Conservation (phyloP, 805 yeast genomes). For the Metschnikowia lachancei region DNA sequence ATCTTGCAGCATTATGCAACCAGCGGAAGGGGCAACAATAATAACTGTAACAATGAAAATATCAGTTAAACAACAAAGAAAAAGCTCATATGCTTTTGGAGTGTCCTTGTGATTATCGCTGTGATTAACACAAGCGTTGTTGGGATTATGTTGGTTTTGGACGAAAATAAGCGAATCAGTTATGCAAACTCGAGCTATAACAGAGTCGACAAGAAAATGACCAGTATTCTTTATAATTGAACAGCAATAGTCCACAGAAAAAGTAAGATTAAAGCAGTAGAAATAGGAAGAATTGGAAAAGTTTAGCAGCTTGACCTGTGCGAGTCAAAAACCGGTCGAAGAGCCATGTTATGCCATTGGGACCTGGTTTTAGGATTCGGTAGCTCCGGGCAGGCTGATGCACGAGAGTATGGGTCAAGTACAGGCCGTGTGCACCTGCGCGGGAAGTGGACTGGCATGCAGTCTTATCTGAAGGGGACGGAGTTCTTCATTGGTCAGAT, state of each 20-base stretch:
- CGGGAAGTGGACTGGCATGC: not conserved
- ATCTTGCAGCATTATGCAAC: not conserved
- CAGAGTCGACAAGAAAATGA: not conserved
- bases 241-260: not conserved
- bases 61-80: no score
- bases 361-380: not conserved
- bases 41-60: no score
- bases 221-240: not conserved
- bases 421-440: constrained; percentile 1
- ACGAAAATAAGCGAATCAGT: not conserved
- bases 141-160: not conserved
- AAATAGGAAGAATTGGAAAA: not conserved
- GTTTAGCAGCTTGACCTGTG: not conserved
- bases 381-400: constrained; percentile 1
- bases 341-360: not conserved
- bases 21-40: not conserved
- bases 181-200: not conserved
- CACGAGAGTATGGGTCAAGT: not conserved
- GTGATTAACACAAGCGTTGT: no score
- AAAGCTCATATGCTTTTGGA: not conserved
- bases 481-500: constrained; percentile 7
- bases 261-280: not conserved
- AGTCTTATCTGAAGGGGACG: constrained; percentile 5
- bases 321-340: not conserved
- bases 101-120: not conserved